phyloP scores from a whole-genome alignment of 2,329 filamentous ascomycete genomes.

The Periconia sp. region DNA sequence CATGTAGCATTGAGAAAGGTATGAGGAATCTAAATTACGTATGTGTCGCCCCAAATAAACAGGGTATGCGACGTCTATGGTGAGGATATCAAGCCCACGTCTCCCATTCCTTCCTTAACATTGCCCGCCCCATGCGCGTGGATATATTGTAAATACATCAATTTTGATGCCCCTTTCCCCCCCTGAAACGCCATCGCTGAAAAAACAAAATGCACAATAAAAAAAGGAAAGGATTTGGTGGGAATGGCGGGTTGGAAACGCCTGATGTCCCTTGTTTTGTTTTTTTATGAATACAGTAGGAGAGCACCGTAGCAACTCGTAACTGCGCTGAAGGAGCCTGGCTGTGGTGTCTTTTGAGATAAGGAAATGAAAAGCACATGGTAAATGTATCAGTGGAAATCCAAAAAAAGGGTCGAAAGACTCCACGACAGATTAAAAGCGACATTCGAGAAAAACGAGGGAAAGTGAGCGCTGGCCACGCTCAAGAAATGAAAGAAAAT shows the following conservation, averaged over 20 bases:
- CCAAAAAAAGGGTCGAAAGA: neutral
- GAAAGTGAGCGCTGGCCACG: neutral
- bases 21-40: conserved; percentile 1
- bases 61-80: neutral
- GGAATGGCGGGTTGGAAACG: neutral
- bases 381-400: neutral
- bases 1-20: conserved; percentile 1
- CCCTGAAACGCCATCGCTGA: conserved; percentile 1
- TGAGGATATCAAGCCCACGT: neutral
- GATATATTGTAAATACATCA: neutral
- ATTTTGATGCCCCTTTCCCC: neutral
- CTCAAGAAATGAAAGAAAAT: neutral
- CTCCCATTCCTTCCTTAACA: neutral
- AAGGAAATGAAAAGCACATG: neutral
- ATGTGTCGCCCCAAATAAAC: neutral
- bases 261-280: neutral
- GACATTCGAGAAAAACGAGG: neutral
- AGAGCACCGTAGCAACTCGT: neutral
- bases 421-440: neutral
- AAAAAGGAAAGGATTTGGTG: neutral
- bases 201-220: neutral
- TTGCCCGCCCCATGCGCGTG: neutral
- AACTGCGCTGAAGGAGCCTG: neutral
- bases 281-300: neutral
- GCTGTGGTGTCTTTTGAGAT: neutral